Base-by-base conservation (phyloP, 2,329 filamentous ascomycete species). In the Pseudogymnoascus sp. region DNA sequence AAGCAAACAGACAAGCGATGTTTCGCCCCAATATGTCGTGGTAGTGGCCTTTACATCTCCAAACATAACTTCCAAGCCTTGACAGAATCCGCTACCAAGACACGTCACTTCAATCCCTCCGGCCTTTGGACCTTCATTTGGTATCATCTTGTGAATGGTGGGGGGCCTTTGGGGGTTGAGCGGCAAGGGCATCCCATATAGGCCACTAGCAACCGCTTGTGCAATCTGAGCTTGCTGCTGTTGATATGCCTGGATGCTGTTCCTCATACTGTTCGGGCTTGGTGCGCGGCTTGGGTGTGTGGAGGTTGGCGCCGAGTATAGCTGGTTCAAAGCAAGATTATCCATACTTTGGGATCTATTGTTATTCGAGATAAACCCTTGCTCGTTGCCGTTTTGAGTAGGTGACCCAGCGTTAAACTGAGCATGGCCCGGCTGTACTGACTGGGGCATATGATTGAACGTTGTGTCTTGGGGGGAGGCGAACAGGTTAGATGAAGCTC, bases 91-190 rank as follows among this genome's bases (percentile, higher is more conserved):
- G 65, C 86, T 89, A 16, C 92, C 92, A 7, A 96, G 78, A 61
- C 94, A 83, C 0, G 90, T 93, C 2, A 96, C 90, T 72, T 97
- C 92, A 59, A 90, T 92, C 41, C 92, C 92, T 63, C 92, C 92
- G 36, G 84, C 85, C 62, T 86, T 89, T 6, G 92, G 89, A 0
- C 92, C 92, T 72, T 95, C 89, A 30, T 82, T 82, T 0, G 92
- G 92, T 36, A 94, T 90, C 64, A 96, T 81, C 72, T 92, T 93
- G 71, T 90, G 87, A 20, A 95, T 93, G 16, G 83, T 82, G 1
- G 87, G 83, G 2, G 82, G 78, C 30, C 80, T 76, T n/a, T 80
- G 76, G 43, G 79, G 77, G 57, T 77, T 77, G 61, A 81, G 74
- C 6, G 73, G 74, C 28, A 84, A 71, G 28, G 82, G 77, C 33